Evolutionary conservation across 176 grass and related monocot species (phyloP), one percentile per base, ranked within the genome.

Genomic region (Zoysia japonica): DNA sequence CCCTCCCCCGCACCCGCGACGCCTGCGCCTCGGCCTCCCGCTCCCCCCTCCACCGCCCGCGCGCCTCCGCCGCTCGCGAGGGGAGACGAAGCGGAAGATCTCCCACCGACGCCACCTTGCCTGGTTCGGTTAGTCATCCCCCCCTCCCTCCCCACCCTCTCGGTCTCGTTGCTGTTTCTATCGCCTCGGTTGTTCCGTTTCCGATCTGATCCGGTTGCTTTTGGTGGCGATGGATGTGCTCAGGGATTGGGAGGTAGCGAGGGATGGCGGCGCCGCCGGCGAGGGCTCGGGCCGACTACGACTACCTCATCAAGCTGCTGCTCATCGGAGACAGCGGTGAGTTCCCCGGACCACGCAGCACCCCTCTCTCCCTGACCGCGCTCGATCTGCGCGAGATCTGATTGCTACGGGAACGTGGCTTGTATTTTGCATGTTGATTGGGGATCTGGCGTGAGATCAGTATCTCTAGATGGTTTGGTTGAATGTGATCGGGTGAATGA

Each of bases 311-410:
- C 67, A 89, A 89, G 83, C 72, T 89, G 36, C 87, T 89, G 42
- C 87, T 89, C 72, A 89, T 89, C 67, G 87, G 87, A 17, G 87
- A 89, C 67, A 89, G 87, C 78, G 87, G 87, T 89, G 82, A 85
- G 82, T 67, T n/a, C 38, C 20, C 47, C 50, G 20, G 9, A 57
- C 51, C 77, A 37, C 65, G 17, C n/a, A 15, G 4, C 55, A 11
- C 5, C 9, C 3, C 7, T 5, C 0, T 6, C 9, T 7, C 50
- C 52, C 6, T 20, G 1, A n/a, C 49, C 11, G 10, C 7, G 5
- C 66, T 52, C 59, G 82, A 81, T 89, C 59, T 43, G 11, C 35
- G 43, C 59, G 65, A 81, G 82, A 89, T 89, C 83, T 85, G 66
- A 11, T 70, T 6, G 13, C 14, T 9, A 43, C 2, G 8, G 35